Percentiles rank a stretch among this genome's conserved stretches.
phyloP scores from a whole-genome alignment of 2,329 filamentous ascomycete genomes.

The Aspergillus sp. region DNA sequence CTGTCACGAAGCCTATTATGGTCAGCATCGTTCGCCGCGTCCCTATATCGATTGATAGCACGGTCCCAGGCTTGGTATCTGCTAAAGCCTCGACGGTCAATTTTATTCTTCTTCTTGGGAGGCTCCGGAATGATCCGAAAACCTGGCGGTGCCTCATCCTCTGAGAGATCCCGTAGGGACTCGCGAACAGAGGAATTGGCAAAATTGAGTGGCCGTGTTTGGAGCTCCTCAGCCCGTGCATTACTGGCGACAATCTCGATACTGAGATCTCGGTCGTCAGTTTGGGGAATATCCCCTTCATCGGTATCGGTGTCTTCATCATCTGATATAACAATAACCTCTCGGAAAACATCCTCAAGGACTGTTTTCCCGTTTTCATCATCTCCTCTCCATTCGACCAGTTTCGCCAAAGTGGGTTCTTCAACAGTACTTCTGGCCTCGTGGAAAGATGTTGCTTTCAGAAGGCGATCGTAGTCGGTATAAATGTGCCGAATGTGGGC shows the following conservation, averaged over 20 bases:
- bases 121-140: slow-evolving; percentile 31
- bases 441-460: slow-evolving; percentile 49
- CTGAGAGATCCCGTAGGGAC: slow-evolving; percentile 23
- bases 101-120: slow-evolving; percentile 25
- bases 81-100: slow-evolving; percentile 41
- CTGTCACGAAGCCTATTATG: slow-evolving; percentile 7
- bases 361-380: slow-evolving; percentile 49
- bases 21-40: slow-evolving; percentile 16
- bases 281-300: slow-evolving; percentile 24
- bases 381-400: slow-evolving; percentile 61
- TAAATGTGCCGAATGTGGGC: slow-evolving; percentile 60
- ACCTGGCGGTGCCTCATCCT: slow-evolving; percentile 32
- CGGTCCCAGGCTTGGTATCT: slow-evolving; percentile 45
- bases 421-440: slow-evolving; percentile 54
- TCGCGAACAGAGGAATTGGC: slow-evolving; percentile 13
- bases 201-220: slow-evolving; percentile 25
- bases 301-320: slow-evolving; percentile 50
- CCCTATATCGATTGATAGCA: slow-evolving; percentile 37
- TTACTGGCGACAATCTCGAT: slow-evolving; percentile 41
- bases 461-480: slow-evolving; percentile 58
- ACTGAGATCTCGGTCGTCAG: slow-evolving; percentile 30
- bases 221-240: slow-evolving; percentile 29
- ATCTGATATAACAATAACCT: slow-evolving; percentile 61
- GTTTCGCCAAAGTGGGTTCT: slow-evolving; percentile 49
- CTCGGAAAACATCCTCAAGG: slow-evolving; percentile 58